Base-by-base conservation (phyloP, 1,284 basidiomycete genomes). In the Ceratobasidium sp. region DNA sequence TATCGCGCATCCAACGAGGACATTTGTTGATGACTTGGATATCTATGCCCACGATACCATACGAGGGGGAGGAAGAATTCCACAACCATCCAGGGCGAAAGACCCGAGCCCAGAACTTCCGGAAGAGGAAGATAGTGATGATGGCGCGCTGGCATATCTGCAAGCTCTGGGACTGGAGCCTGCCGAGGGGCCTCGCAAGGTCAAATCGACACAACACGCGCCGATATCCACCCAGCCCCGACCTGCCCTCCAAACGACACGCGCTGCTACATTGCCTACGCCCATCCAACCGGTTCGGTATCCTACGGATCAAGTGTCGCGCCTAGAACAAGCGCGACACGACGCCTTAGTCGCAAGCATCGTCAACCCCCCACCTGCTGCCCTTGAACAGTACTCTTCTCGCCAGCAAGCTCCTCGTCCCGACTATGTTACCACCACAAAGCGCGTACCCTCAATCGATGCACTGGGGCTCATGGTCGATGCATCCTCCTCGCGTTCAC, bases 101-200 rank as follows among this genome's bases (percentile, higher is more conserved):
- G 59, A 61, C 41, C 59, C 59, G 32, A 61, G 59, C 21, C 59
- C 59, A 34, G 48, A 58, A 30, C 52, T 43, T n/a, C 36, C 26
- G 39, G 50, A 67, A 50, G 46, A 50, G 16, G 65, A 58, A 2
- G 26, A 8, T 28, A 48, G 53, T 16, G 36, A 41, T 46, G 65
- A 58, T 28, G 52, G 53, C 10, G 53, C 41, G 3, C 14, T 55
- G 41, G 65, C 65, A 8, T 57, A 70, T 30, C 64, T 67, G 3
- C 48, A 67, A 28, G 64, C 64, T n/a, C 39, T 67, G 48, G 64
- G 64, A 18, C 21, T 67, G 14, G 64, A 67, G n/a, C 23, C 64
- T 30, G 23, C 58, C 28, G 43, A 43, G 30, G 30, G 10, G 21
- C 34, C 43, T 45, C 39, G 32, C 48, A 50, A 36, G 26, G 32